Base-by-base conservation (phyloP, 2,329 filamentous ascomycete genomes). In the Aspergillus caelatus region DNA sequence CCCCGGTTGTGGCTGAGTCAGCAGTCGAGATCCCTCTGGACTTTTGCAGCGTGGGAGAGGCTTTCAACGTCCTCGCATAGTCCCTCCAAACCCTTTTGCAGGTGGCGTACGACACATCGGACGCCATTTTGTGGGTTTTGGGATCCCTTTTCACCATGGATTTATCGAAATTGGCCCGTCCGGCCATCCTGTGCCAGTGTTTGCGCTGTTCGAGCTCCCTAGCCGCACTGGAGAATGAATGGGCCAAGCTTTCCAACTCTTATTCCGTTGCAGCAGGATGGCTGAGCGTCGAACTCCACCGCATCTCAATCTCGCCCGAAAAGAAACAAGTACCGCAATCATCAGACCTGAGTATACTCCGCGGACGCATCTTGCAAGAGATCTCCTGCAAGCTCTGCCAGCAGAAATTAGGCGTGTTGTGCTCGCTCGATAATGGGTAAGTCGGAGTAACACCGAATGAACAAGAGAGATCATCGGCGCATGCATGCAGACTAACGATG, bases 151-250 rank as follows among this genome's bases (percentile, higher is more conserved):
- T 50, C 21, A 58, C n/a, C 21, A 79, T 79, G 76, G 75, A 76
- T 68, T 66, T 79, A n/a, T 70, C 73, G 34, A 70, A 66, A 62
- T 70, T 79, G 6, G 73, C 73, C 36, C 71, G 76, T 30, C 76
- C 77, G 10, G 75, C 76, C n/a, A 74, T 79, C n/a, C 65, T 78
- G 21, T 72, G 74, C 58, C 76, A 78, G 65, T 79, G 77, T 60
- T 69, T 70, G 28, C 72, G 75, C 56, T 79, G 77, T 62, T 78
- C 75, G n/a, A 79, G 77, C 66, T 78, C 77, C 30, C 68, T 79
- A 55, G 77, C 76, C 5, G 77, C 74, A n/a, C 69, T 78, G 23
- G 77, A 79, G 68, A 79, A 79, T 58, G 77, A 78, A 62, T 79
- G 77, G 77, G 76, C 74, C 11, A 77, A 72, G 58, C 65, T 79